Conservation (phyloP, 2,329 filamentous ascomycete species). For the Graphilbum fragrans region DNA sequence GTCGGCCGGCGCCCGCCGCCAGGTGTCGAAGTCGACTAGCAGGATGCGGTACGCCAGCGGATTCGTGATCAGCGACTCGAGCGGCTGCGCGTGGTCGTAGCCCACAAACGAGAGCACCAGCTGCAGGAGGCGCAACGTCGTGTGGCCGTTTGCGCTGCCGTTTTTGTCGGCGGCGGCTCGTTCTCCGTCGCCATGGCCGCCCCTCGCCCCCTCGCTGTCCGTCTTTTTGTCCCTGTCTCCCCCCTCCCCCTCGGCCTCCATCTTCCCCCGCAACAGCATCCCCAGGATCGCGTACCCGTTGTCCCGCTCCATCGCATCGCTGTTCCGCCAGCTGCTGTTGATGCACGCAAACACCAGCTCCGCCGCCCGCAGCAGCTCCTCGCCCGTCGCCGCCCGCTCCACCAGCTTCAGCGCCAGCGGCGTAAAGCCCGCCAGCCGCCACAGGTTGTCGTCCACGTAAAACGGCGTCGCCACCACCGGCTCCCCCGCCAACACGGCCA, state of each 20-base stretch:
- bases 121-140: constrained; percentile 55
- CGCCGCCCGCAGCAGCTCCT: constrained; percentile 63
- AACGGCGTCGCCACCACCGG: constrained; percentile 73
- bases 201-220: neutral
- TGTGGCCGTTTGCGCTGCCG: constrained; percentile 12
- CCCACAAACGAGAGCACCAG: constrained; percentile 79
- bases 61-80: constrained; percentile 89
- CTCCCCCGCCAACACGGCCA: constrained; percentile 70
- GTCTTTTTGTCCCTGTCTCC: constrained; percentile 15
- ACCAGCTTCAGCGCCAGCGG: constrained; percentile 75
- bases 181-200: constrained; percentile 16
- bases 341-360: constrained; percentile 79
- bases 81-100: constrained; percentile 66
- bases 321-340: constrained; percentile 89
- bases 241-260: constrained; percentile 39
- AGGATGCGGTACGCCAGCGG: constrained; percentile 87
- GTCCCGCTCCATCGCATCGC: constrained; percentile 93
- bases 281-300: constrained; percentile 86
- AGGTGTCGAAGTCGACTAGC: constrained; percentile 85
- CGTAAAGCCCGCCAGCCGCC: constrained; percentile 85
- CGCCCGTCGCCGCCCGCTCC: constrained; percentile 58
- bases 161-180: constrained; percentile 15
- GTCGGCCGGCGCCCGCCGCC: constrained; percentile 64
- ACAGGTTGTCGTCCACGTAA: constrained; percentile 80
- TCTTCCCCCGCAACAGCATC: constrained; percentile 71